Percentiles rank a stretch among this genome's conserved stretches.
Conservation (phyloP, 805 yeast species). For the Zygotorulaspora sp. region DNA sequence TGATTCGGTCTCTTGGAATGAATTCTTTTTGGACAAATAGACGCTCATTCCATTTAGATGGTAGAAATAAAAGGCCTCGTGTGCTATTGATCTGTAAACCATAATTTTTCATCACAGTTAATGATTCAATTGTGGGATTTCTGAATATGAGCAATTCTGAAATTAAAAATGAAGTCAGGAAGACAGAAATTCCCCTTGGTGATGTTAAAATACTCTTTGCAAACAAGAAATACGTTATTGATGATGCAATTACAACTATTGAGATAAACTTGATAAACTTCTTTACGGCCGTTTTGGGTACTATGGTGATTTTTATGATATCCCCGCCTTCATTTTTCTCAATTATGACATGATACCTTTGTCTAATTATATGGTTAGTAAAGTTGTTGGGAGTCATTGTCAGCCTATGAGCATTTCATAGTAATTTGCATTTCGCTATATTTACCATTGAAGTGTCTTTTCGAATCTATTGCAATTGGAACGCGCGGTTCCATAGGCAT, state of each 20-base stretch:
- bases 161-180: slow-evolving; percentile 4
- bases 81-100: slow-evolving; percentile 26
- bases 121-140: slow-evolving; percentile 23
- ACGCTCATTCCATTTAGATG: slow-evolving; percentile 15
- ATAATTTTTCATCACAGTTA: slow-evolving; percentile 23
- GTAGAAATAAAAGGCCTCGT: slow-evolving; percentile 25
- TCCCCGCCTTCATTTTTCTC: slow-evolving; percentile 8
- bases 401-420: too few relatives aligned
- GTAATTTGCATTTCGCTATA: too few relatives aligned
- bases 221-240: too few relatives aligned
- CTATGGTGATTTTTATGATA: slow-evolving; percentile 14
- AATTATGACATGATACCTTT: slow-evolving; percentile 8
- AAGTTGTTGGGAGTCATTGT: not conserved
- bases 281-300: too few relatives aligned
- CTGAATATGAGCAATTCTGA: too few relatives aligned
- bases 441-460: too few relatives aligned
- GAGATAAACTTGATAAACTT: too few relatives aligned
- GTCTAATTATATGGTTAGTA: not conserved
- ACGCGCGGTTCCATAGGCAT: too few relatives aligned
- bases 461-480: too few relatives aligned
- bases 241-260: too few relatives aligned
- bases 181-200: slow-evolving; percentile 1
- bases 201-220: too few relatives aligned
- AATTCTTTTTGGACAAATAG: slow-evolving; percentile 34
- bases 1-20: slow-evolving; percentile 52